Evolutionary conservation across 75 land plant genomes (phyloP).

Genomic region (Gnetum montanum): DNA sequence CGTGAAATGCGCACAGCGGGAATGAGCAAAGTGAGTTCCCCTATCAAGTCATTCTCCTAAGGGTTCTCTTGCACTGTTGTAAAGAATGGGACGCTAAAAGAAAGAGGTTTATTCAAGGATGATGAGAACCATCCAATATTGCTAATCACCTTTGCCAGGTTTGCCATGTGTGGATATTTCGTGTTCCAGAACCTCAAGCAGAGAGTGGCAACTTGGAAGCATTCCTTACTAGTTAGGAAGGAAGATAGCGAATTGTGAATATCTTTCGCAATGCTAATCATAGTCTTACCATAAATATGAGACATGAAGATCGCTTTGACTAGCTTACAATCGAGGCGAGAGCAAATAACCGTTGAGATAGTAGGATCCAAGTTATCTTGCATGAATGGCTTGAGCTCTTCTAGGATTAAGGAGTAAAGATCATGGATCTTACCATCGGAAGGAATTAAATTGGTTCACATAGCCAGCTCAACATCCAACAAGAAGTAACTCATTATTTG

Average conservation of each 20-base stretch:
- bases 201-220: neutral
- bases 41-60: no score
- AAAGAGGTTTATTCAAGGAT: neutral
- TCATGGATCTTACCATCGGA: neutral
- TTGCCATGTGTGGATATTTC: neutral
- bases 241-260: neutral
- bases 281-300: neutral
- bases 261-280: neutral
- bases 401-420: neutral
- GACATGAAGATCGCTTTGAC: neutral
- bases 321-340: neutral
- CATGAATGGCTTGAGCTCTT: neutral
- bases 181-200: neutral
- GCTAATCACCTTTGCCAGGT: neutral
- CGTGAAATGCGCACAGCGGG: no score
- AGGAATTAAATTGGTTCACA: neutral
- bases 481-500: constrained; percentile 13
- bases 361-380: neutral
- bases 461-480: constrained; percentile 4
- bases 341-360: neutral
- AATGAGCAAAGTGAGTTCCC: no score
- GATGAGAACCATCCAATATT: neutral
- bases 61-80: neutral
- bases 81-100: neutral
- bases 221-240: neutral